Evolutionary conservation across 208 protist genomes (phyloP), one percentile per base, ranked within the genome.

Genomic region (Leishmania guyanensis): DNA sequence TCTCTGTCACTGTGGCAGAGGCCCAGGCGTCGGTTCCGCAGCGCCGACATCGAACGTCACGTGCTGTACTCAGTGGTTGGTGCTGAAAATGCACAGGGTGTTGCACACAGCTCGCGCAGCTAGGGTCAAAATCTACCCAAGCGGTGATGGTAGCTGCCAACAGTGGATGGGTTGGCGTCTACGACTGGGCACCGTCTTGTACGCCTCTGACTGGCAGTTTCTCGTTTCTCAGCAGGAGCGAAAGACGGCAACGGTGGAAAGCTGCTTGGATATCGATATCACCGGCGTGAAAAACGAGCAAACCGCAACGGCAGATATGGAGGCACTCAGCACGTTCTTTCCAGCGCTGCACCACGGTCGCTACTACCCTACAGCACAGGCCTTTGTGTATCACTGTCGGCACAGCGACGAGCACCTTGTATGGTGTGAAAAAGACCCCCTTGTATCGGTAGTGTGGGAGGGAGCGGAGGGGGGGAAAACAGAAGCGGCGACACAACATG

Each of bases 291-390:
- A n/a, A 43, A 5, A 43, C 8, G 51, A 73, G 39, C 5, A 48
- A n/a, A n/a, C 76, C 22, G 56, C 74, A 2, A 80, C 33, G 2
- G 80, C 81, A 5, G 93, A 96, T 69, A 75, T 78, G 58, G 90
- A 89, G 75, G 93, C 93, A 4, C 79, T 96, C 26, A 78, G 84
- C 58, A 81, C 84, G 33, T 77, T 94, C 53, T 95, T 96, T 78
- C 93, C 93, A 39, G 90, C 87, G 3, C 36, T 94, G 29, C 93
- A 96, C 76, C 81, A 90, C 86, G 85, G 84, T 8, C 66, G 58
- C 33, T 86, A 91, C 81, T 96, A 90, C 74, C 46, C 54, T 51
- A 89, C 84, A 16, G 77, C 84, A 33, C 77, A 84, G 39, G 88
- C 77, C 1, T 94, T 95, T 72, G 83, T 88, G 17, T 72, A 84